A percentile compares a stretch with the other conserved stretches of the same genome.
These are phyloP conservation scores for Trichosporon asahii DNA, from an alignment of 1,284 basidiomycete genomes.

Conservation along the genomic window DNA sequence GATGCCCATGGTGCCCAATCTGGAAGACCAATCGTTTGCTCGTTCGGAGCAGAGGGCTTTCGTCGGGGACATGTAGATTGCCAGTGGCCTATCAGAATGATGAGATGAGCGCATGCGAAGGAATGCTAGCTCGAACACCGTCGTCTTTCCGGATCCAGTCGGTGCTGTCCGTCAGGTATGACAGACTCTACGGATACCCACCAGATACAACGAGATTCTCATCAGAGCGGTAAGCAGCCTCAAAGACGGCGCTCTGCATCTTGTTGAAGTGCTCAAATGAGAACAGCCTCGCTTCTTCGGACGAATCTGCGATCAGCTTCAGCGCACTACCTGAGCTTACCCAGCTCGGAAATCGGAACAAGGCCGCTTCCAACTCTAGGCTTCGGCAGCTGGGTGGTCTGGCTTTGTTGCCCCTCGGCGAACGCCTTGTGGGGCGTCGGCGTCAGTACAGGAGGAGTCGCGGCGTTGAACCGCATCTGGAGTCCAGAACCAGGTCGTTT, in stretches of 20 bases:
- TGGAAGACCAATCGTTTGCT: constrained; percentile 74
- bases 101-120: constrained; percentile 66
- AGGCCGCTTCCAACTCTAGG: neutral
- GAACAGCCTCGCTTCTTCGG: constrained; percentile 16
- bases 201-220: constrained; percentile 80
- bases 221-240: constrained; percentile 58
- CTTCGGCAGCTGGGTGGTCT: neutral
- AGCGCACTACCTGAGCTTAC: neutral
- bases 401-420: neutral
- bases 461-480: neutral
- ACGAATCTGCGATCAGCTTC: constrained; percentile 9
- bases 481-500: constrained; percentile 7
- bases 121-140: constrained; percentile 86
- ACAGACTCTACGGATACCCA: constrained; percentile 44
- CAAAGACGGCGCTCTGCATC: constrained; percentile 26
- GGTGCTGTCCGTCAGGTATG: constrained; percentile 60
- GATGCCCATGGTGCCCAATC: constrained; percentile 70
- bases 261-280: constrained; percentile 24
- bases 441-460: neutral
- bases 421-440: neutral
- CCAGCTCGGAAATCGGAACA: constrained; percentile 12
- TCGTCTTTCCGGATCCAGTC: constrained; percentile 89
- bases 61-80: constrained; percentile 91
- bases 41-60: constrained; percentile 89
- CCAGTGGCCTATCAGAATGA: constrained; percentile 56